Base-by-base conservation (phyloP, 257 asterid species). In the Petunia secreta region DNA sequence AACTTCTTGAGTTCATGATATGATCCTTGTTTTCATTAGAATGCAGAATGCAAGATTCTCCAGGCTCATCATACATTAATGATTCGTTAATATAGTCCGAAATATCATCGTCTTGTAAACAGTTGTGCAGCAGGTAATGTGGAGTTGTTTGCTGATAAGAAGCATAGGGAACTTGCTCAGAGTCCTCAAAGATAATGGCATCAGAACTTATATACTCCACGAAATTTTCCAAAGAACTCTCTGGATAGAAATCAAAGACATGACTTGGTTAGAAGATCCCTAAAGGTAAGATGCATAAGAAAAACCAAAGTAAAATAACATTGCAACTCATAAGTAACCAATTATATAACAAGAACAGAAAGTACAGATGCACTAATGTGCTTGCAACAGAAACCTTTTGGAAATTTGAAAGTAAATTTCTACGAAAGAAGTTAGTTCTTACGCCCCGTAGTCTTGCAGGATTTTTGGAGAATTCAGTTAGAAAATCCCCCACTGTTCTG, bases 401-500 rank as follows among this genome's bases (percentile, higher is more conserved):
- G 25, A 25, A 25, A 25, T 52, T 13, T 52, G 7, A 52, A 52
- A 52, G 57, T 52, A 52, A 52, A 52, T 52, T 8, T 52, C 34
- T 36, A 25, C 11, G 9, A 5, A 6, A 36, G 54, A 65, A 41
- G 5, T 64, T 7, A 78, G 64, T 15, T 14, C 39, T 81, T 75
- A 75, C 84, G 6, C 8, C 8, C 50, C 52, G 52, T 25, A 80
- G 81, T 25, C 10, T 1, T 36, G 40, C 63, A 80, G 63, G 38
- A 15, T 84, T 43, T 48, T 25, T n/a, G 55, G 8, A 63, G 62
- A 43, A 43, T 52, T n/a, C 44, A 63, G 54, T 46, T 2, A 80
- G 16, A 58, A 84, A 84, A 63, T 84, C 79, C 79, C 82, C 38
- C 50, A 84, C 81, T 3, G 79, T 63, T 55, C n/a, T 9, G 52